Evolutionary conservation across 2,329 filamentous ascomycete species (phyloP).

Genomic region (Colletotrichum camelliae): DNA sequence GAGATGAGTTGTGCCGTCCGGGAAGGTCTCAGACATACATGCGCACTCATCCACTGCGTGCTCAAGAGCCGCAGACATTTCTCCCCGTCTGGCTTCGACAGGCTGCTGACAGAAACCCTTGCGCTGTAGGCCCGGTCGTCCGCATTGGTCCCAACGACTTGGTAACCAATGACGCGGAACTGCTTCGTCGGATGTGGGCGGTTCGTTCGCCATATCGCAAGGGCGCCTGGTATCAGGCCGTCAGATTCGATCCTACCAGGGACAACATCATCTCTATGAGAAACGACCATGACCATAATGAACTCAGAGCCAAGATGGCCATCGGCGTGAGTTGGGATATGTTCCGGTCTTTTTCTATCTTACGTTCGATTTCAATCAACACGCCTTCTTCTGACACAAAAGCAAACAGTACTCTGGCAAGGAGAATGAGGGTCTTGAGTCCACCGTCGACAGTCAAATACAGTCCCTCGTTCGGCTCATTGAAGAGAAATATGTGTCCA

Average conservation of each 20-base stretch:
- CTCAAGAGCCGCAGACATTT: neutral
- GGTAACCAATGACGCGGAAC: slow-evolving; percentile 38
- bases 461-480: slow-evolving; percentile 52
- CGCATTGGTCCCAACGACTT: slow-evolving; percentile 41
- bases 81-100: slow-evolving; percentile 5
- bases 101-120: slow-evolving; percentile 20
- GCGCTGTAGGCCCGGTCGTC: slow-evolving; percentile 33
- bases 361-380: neutral
- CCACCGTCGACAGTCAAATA: slow-evolving; percentile 53
- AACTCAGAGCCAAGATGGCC: slow-evolving; percentile 52
- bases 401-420: slow-evolving; percentile 54
- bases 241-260: slow-evolving; percentile 33
- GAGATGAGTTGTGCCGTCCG: neutral
- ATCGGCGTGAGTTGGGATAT: slow-evolving; percentile 38
- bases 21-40: slow-evolving; percentile 23
- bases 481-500: slow-evolving; percentile 48
- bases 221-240: slow-evolving; percentile 44
- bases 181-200: slow-evolving; percentile 37
- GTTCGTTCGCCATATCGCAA: slow-evolving; percentile 35
- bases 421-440: slow-evolving; percentile 55
- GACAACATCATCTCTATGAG: slow-evolving; percentile 37
- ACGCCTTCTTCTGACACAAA: neutral
- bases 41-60: neutral
- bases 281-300: slow-evolving; percentile 44
- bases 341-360: neutral